phyloP scores from a whole-genome alignment of 2,329 filamentous ascomycete genomes.

The Neofusicoccum kwambonambiense region DNA sequence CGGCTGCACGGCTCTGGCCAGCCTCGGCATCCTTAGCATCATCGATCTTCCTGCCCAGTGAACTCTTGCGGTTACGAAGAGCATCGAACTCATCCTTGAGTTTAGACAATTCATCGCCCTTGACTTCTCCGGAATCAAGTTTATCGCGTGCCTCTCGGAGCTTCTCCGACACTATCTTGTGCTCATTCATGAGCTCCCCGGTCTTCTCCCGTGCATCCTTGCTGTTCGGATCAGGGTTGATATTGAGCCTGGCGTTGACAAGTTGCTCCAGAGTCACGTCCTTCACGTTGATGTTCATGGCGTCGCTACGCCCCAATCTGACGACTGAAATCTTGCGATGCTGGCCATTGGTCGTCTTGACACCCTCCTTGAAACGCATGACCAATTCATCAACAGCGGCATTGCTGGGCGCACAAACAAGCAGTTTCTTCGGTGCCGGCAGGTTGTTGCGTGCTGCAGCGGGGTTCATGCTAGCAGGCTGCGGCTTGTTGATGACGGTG shows the following conservation, averaged over 20 bases:
- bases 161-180: constrained; percentile 61
- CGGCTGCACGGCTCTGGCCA: constrained; percentile 75
- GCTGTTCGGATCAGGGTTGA: constrained; percentile 37
- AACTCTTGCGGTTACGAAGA: constrained; percentile 71
- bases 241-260: constrained; percentile 69
- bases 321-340: constrained; percentile 79
- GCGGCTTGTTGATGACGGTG: constrained; percentile 44
- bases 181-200: constrained; percentile 68
- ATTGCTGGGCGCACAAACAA: constrained; percentile 98
- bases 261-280: constrained; percentile 94
- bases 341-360: constrained; percentile 73
- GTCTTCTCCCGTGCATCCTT: constrained; percentile 52
- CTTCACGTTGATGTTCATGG: constrained; percentile 82
- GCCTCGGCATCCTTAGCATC: constrained; percentile 83
- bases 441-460: constrained; percentile 26
- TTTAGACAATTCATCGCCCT: constrained; percentile 60
- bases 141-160: constrained; percentile 69
- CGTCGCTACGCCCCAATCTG: constrained; percentile 85
- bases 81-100: constrained; percentile 76
- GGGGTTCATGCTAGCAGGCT: constrained; percentile 25
- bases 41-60: constrained; percentile 81
- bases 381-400: constrained; percentile 96
- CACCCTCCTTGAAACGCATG: constrained; percentile 82
- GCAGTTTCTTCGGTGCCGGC: constrained; percentile 71
- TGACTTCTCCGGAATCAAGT: constrained; percentile 61